Evolutionary conservation across 805 yeast species (phyloP), one percentile per base, ranked within the genome.

Genomic region (Lipomyces orientalis): DNA sequence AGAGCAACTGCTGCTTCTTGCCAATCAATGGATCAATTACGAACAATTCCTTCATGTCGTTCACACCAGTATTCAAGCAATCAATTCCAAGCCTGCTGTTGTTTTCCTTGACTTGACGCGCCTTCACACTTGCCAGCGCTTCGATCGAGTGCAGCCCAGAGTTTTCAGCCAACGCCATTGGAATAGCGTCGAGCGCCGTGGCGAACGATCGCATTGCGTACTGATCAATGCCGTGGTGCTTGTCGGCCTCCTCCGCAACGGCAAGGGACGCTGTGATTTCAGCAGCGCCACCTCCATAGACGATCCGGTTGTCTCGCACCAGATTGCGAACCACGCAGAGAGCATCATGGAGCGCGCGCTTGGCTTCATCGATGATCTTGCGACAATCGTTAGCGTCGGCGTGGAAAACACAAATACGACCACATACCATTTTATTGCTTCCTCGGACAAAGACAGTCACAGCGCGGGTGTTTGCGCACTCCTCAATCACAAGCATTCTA

Each of bases 251-350:
- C 60, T 89, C 91, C 65, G 92, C 84, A 16, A 95, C 97, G 19
- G 95, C 96, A 73, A 95, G 81, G 14, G 98, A 93, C 83, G 97
- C 90, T 1, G 97, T 85, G 62, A 95, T 88, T 81, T 95, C 99
- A 49, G 98, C 96, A 29, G 99, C 97, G 73, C 99, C 99, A 74
- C 99, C 99, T 71, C 99, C 99, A 76, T 95, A 95, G n/a, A 96
- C 98, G 58, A 95, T 91, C 79, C 97, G 86, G 78, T 88, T 89
- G 79, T 96, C 98, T 75, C 89, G 87, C 61, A 96, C 89, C 77
- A 95, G 86, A 81, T 95, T 96, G 82, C 99, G 90, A 35, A 95
- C 99, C 57, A 96, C 99, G 82, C 99, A 94, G 66, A 95, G 82
- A 8, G 99, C 91, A 78, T 95, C 99, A 76, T 95, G 98, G 67